A percentile compares a stretch with the other conserved stretches of the same genome.
phyloP scores from a whole-genome alignment of 768 basidiomycete genomes.

The Tephrocybe sp. region DNA sequence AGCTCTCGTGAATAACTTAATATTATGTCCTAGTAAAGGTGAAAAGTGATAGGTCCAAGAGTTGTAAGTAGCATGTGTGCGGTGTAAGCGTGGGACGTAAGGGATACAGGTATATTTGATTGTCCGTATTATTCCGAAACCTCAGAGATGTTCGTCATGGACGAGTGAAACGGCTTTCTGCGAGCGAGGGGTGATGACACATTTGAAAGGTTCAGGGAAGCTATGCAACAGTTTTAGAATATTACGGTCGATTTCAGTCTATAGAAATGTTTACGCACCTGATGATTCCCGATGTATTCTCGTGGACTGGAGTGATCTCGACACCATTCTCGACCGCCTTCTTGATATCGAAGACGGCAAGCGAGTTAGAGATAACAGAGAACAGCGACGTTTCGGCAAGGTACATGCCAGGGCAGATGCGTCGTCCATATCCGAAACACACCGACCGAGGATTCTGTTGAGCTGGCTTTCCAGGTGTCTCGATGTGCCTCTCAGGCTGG shows the following conservation, averaged over 20 bases:
- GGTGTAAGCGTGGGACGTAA: too few species aligned
- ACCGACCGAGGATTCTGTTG: conserved; percentile 40
- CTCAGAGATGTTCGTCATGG: conserved; percentile 13
- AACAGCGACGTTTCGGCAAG: conserved; percentile 54
- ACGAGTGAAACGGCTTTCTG: conserved; percentile 29
- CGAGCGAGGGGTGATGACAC: conserved; percentile 32
- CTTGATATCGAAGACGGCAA: conserved; percentile 49
- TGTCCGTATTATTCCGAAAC: background rate
- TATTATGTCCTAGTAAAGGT: too few species aligned
- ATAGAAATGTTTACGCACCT: conserved; percentile 31
- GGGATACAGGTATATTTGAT: background rate
- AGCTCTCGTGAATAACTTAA: too few species aligned
- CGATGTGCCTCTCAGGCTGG: conserved; percentile 47
- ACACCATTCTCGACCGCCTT: conserved; percentile 45
- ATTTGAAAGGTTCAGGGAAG: conserved; percentile 34
- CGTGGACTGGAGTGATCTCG: conserved; percentile 43
- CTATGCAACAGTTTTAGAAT: conserved; percentile 15
- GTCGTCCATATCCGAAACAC: conserved; percentile 50
- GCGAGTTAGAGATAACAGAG: conserved; percentile 40
- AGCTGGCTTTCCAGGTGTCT: conserved; percentile 24
- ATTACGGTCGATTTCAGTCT: too few species aligned
- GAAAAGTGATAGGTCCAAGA: too few species aligned
- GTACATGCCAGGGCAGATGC: conserved; percentile 48
- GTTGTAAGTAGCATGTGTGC: too few species aligned
- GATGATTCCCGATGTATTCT: conserved; percentile 44